Base-by-base conservation (phyloP, 208 protist species). In the Leishmania tarentolae region DNA sequence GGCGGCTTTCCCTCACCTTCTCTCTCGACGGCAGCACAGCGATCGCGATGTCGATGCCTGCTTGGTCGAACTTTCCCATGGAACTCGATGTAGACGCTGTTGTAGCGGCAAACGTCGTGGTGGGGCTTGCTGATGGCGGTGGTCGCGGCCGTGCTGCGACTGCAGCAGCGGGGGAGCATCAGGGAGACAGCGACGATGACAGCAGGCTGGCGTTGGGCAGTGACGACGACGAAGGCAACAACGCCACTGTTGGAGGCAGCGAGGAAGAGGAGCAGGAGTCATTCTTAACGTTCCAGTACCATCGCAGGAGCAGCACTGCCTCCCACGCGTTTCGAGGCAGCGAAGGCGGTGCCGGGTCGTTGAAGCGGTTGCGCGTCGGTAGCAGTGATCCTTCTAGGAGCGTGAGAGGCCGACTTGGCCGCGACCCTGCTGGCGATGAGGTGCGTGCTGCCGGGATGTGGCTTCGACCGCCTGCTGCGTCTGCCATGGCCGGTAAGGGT, bases 251-350 rank as follows among this genome's bases (percentile, higher is more conserved):
- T 24, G 66, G 37, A 71, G 71, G 71, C 19, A 73, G 77, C 37
- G 57, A 80, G 19, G 86, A 72, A 11, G 61, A 69, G 37, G 63
- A 57, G 7, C n/a, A 31, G 2, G 82, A 85, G 7, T 75, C 35
- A 4, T 82, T 86, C 28, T 66, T 86, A 9, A 82, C 82, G 24
- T 86, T 86, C 42, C 82, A 82, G 66, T 82, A 82, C 56, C 82
- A 78, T 50, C 82, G 77, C 72, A 37, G 61, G 9, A 46, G 42
- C 70, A 17, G 35, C 72, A 61, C 31, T 19, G 46, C 47, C 52
- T 17, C 47, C 52, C 4, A 17, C 52, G 42, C 46, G 35, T 40
- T 40, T 37, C 53, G 37, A 46, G 37, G 47, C 31, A 77, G 8
- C 21, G 56, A 35, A 52, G 37, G 74, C 56, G 37, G 35, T 47